A percentile compares a stretch with the other conserved stretches of the same genome.
These are phyloP conservation scores for Austropuccinia psidii DNA, from an alignment of 1,284 basidiomycete genomes.

Conservation along the genomic window DNA sequence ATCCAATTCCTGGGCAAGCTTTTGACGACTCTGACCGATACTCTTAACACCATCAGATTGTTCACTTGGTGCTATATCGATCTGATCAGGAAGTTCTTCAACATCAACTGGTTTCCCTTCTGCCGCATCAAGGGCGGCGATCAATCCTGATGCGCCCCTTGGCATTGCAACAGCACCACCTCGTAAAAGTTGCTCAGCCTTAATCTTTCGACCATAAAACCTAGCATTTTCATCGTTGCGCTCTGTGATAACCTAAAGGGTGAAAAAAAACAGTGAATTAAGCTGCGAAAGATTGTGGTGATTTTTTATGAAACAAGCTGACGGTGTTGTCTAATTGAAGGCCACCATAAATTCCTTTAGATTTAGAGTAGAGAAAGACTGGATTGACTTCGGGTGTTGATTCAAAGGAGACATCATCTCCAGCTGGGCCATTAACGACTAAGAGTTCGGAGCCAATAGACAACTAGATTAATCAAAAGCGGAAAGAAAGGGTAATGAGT, in stretches of 20 bases:
- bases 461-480: conserved; percentile 44
- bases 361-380: conserved; percentile 47
- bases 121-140: conserved; percentile 18
- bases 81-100: conserved; percentile 18
- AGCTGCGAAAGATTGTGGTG: background rate
- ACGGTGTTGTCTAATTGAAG: conserved; percentile 47
- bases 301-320: background rate
- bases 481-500: conserved; percentile 28
- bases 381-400: conserved; percentile 42
- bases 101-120: conserved; percentile 17
- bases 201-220: conserved; percentile 26
- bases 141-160: conserved; percentile 14
- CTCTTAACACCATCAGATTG: conserved; percentile 14
- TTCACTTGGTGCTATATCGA: conserved; percentile 30
- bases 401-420: conserved; percentile 47
- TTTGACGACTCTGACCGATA: conserved; percentile 7
- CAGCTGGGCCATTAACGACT: conserved; percentile 46
- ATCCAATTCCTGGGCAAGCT: background rate
- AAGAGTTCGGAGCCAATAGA: conserved; percentile 46
- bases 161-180: conserved; percentile 28
- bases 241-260: background rate
- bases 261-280: background rate
- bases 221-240: conserved; percentile 25
- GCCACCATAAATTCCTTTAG: conserved; percentile 47
- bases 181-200: conserved; percentile 22